phyloP scores from a whole-genome alignment of 164 flowering plant genomes.

The Santalum album region DNA sequence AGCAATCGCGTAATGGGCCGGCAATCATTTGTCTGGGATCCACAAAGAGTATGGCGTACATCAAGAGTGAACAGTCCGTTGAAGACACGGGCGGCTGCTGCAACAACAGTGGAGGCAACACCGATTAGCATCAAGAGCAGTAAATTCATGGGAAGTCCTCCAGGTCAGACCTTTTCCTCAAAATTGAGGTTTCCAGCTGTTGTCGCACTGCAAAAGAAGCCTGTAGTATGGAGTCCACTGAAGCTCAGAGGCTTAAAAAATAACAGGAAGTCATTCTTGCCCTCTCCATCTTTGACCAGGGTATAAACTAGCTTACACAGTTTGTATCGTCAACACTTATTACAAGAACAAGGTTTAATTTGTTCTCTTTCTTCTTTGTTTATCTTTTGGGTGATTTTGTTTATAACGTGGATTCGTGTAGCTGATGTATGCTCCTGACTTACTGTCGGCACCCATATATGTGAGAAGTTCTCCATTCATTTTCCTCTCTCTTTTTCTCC shows the following conservation, averaged over 20 bases:
- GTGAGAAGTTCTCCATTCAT: no score
- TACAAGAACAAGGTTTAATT: neutral
- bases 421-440: no score
- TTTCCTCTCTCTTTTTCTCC: no score
- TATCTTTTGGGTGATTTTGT: no score
- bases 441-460: no score
- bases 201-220: slow-evolving; percentile 47
- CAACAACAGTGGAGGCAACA: slow-evolving; percentile 29
- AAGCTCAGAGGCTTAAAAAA: slow-evolving; percentile 36
- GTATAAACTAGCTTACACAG: neutral
- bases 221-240: slow-evolving; percentile 74
- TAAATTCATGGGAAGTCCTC: slow-evolving; percentile 65
- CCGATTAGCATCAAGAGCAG: slow-evolving; percentile 39
- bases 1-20: slow-evolving; percentile 24
- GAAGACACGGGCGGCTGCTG: slow-evolving; percentile 17
- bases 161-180: slow-evolving; percentile 41
- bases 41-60: slow-evolving; percentile 36
- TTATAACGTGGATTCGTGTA: no score
- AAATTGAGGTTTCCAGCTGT: slow-evolving; percentile 58
- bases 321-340: neutral
- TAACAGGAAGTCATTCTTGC: slow-evolving; percentile 28
- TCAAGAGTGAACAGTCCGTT: slow-evolving; percentile 56
- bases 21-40: slow-evolving; percentile 45
- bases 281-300: slow-evolving; percentile 13
- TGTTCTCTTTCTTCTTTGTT: no score